Evolutionary conservation across 345 rosid genomes (phyloP), one percentile per base, ranked within the genome.

Genomic region (Kernera saxatilis): DNA sequence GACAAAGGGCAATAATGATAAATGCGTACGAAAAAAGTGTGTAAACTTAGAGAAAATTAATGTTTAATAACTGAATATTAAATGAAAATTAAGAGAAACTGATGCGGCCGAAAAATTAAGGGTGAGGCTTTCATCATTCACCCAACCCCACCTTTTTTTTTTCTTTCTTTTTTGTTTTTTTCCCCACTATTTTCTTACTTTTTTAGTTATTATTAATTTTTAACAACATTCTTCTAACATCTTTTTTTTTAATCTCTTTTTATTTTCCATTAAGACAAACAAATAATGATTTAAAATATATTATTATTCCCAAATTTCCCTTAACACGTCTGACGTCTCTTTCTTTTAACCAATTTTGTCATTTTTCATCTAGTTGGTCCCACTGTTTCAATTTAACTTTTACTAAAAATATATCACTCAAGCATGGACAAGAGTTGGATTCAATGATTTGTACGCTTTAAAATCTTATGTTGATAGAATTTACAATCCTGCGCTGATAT

Each of bases 1-100:
- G 87, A 73, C 77, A 60, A 70, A 77, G 33, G 39, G 15, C 70
- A 76, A 74, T 61, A 57, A 74, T 75, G 70, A 75, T 75, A 69
- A 60, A 77, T 75, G 77, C 84, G 83, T 75, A 40, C n/a, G 62
- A 81, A 76, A 81, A 73, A 74, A 83, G 78, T 74, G 48, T 75
- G 35, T 67, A 58, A 76, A 30, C 57, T 40, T 53, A 18, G 45
- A 59, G 27, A 69, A 69, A 53, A 66, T 27, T 49, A 40, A 43
- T 60, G 64, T 54, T 32, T 18, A 52, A 23, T 15, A 25, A 35
- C 22, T 43, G 3, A 32, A 41, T 26, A 43, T 43, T 11, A 53
- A 8, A 37, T 6, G 3, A 21, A 23, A 22, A 33, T 61, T 23
- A 44, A 44, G 55, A 64, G 13, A 67, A 53, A 35, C 25, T 32